A percentile compares a stretch with the other conserved stretches of the same genome.
These are phyloP conservation scores for Elaeagnus macrophylla DNA, from an alignment of 306 rosid species.

Conservation along the genomic window DNA sequence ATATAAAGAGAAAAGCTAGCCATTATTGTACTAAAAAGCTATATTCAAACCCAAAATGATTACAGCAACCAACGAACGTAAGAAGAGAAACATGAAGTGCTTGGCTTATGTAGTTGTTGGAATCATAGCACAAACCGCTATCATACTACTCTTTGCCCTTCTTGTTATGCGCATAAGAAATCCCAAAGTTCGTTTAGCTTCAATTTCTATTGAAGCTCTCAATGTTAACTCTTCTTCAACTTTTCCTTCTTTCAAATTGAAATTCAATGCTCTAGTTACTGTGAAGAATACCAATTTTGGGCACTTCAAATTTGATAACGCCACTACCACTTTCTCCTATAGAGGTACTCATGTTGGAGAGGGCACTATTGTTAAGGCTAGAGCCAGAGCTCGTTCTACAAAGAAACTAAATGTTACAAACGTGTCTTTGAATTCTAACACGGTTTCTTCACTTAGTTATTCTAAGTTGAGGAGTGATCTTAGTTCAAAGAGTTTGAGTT, in stretches of 20 bases:
- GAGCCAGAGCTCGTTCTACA: slow-evolving; percentile 19
- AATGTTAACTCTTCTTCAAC: slow-evolving; percentile 4
- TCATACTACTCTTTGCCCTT: slow-evolving; percentile 16
- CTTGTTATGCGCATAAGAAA: slow-evolving; percentile 19
- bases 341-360: slow-evolving; percentile 21
- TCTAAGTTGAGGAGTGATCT: slow-evolving; percentile 21
- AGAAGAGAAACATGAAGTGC: slow-evolving; percentile 9
- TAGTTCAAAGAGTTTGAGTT: slow-evolving; percentile 15
- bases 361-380: slow-evolving; percentile 9
- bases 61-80: too few species aligned
- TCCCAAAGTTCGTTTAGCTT: slow-evolving; percentile 25
- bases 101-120: slow-evolving; percentile 14
- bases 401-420: slow-evolving; percentile 14
- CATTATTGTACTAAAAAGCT: too few species aligned
- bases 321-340: slow-evolving; percentile 18
- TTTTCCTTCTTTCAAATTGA: slow-evolving; percentile 15
- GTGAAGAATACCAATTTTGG: slow-evolving; percentile 32
- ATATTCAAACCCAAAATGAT: too few species aligned
- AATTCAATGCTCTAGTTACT: slow-evolving; percentile 8
- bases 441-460: slow-evolving; percentile 1
- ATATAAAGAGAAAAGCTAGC: too few species aligned
- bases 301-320: slow-evolving; percentile 22
- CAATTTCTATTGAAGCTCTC: slow-evolving; percentile 5
- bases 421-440: slow-evolving; percentile 14
- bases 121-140: slow-evolving; percentile 13